Evolutionary conservation across 208 protist genomes (phyloP).

Genomic region (Leishmania mexicana): DNA sequence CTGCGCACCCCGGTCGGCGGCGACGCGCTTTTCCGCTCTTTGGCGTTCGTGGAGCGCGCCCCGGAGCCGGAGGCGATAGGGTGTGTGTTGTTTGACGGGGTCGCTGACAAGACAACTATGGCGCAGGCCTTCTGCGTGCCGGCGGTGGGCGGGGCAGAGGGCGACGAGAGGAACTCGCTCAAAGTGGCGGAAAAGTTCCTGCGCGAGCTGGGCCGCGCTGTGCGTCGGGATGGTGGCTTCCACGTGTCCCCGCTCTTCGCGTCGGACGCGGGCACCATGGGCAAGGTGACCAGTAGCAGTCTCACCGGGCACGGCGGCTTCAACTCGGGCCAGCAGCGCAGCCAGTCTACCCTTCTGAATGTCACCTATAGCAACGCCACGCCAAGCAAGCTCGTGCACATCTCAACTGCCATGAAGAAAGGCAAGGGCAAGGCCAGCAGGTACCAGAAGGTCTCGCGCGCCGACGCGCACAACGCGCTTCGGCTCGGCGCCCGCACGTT

Average conservation of each 20-base stretch:
- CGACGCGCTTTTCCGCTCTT: constrained; percentile 78
- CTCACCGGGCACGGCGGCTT: constrained; percentile 77
- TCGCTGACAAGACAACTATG: constrained; percentile 65
- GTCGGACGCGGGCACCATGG: constrained; percentile 73
- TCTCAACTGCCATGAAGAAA: constrained; percentile 62
- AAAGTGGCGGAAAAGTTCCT: constrained; percentile 72
- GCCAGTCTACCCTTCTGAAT: constrained; percentile 69
- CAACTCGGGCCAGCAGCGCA: constrained; percentile 82
- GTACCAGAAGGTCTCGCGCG: constrained; percentile 43
- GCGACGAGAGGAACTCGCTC: constrained; percentile 36
- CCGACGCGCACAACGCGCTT: constrained; percentile 71
- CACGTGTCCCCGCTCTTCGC: constrained; percentile 83
- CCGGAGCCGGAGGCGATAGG: constrained; percentile 74
- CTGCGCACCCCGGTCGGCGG: constrained; percentile 49
- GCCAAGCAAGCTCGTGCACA: constrained; percentile 80
- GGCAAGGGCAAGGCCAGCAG: constrained; percentile 36
- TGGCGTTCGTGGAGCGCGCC: constrained; percentile 64
- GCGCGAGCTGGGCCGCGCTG: constrained; percentile 69
- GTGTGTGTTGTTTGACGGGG: constrained; percentile 64
- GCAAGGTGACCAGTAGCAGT: constrained; percentile 70
- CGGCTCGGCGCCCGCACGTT: constrained; percentile 82
- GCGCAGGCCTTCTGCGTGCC: constrained; percentile 83
- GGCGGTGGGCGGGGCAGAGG: constrained; percentile 19
- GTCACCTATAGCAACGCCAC: constrained; percentile 88
- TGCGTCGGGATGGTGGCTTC: constrained; percentile 85